These are phyloP conservation scores for Saccharum hybrid DNA, from an alignment of 202 grass and related monocot species.

Conservation along the genomic window DNA sequence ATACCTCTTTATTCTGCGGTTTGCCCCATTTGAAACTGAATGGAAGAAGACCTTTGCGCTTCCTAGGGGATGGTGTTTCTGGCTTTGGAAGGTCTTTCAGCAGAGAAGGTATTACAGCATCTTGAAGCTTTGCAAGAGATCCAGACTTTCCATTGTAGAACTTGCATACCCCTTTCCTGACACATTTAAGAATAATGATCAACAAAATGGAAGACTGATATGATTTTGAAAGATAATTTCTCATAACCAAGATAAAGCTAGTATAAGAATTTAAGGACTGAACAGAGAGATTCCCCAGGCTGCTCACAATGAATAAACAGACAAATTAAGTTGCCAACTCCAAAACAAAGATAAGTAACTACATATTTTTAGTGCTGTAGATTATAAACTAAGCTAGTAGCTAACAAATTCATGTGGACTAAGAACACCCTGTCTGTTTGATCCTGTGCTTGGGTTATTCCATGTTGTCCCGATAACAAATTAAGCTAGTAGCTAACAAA, in stretches of 20 bases:
- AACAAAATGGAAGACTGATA: conserved; percentile 23
- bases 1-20: conserved; percentile 50
- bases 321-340: conserved; percentile 42
- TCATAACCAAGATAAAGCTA: not conserved
- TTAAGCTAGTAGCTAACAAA: too few species aligned
- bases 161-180: conserved; percentile 73
- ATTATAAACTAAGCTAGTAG: conserved; percentile 16
- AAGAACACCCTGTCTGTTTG: conserved; percentile 38
- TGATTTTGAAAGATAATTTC: not conserved
- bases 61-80: conserved; percentile 65
- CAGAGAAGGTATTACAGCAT: conserved; percentile 47
- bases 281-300: conserved; percentile 28
- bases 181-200: conserved; percentile 35
- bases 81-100: conserved; percentile 66
- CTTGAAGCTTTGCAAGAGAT: conserved; percentile 59
- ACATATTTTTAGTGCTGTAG: conserved; percentile 44
- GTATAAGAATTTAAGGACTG: conserved; percentile 21
- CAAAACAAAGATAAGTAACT: conserved; percentile 31
- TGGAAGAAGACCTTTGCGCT: conserved; percentile 80
- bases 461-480: conserved; percentile 17
- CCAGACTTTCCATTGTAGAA: conserved; percentile 84
- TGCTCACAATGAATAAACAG: conserved; percentile 29
- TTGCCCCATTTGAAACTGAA: conserved; percentile 75
- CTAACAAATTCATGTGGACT: conserved; percentile 46
- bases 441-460: conserved; percentile 9